phyloP scores from a whole-genome alignment of 2,329 filamentous ascomycete species.

The Cytospora chrysosperma region DNA sequence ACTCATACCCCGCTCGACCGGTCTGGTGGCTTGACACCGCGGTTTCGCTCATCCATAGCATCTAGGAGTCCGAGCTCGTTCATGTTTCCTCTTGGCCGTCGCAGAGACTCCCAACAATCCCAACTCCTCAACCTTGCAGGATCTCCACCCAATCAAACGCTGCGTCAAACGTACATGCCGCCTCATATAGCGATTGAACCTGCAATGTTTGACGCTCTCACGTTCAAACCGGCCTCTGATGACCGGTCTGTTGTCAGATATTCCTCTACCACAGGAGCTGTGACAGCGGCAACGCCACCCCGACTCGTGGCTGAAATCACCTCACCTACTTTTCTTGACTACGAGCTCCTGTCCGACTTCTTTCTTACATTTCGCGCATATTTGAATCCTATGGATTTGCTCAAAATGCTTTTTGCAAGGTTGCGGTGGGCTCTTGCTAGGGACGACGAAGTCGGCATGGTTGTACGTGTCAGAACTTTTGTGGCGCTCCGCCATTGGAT shows the following conservation, averaged over 20 bases:
- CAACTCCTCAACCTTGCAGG: constrained; percentile 37
- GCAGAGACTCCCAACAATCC: not conserved
- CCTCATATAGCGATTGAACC: constrained; percentile 60
- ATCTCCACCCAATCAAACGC: constrained; percentile 38
- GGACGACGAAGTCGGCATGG: constrained; percentile 79
- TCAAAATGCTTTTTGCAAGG: constrained; percentile 81
- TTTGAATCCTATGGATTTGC: constrained; percentile 70
- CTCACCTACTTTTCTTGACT: constrained; percentile 92
- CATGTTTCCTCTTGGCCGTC: constrained; percentile 34
- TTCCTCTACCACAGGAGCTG: constrained; percentile 65
- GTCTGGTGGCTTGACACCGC: constrained; percentile 38
- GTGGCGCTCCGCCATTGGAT: constrained; percentile 97
- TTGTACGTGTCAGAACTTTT: constrained; percentile 94
- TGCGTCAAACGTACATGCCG: constrained; percentile 49
- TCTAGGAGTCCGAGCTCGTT: constrained; percentile 40
- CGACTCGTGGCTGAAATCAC: constrained; percentile 95
- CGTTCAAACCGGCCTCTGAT: constrained; percentile 75
- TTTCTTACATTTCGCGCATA: constrained; percentile 94
- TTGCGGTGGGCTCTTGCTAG: constrained; percentile 83
- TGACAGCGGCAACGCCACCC: constrained; percentile 85
- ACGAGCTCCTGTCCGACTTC: constrained; percentile 95
- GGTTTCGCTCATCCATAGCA: constrained; percentile 29
- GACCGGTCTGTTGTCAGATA: constrained; percentile 81
- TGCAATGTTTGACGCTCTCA: constrained; percentile 78
- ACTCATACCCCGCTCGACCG: constrained; percentile 49